Base-by-base conservation (phyloP, 2,329 filamentous ascomycete genomes). In the Claviceps fusiformis region DNA sequence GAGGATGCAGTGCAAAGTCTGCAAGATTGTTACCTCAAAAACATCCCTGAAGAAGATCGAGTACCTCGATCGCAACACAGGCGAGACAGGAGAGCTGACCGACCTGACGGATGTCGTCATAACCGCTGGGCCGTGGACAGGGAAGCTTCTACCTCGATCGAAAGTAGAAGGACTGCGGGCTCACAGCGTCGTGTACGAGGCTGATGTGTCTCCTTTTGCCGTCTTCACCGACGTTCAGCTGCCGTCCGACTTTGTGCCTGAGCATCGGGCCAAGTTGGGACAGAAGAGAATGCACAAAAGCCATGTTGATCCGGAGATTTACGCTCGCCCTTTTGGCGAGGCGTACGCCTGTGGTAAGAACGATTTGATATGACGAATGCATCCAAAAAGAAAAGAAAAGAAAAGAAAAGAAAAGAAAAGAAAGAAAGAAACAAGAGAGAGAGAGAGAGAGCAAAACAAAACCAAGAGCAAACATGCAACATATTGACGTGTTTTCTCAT, bases 201-300 rank as follows among this genome's bases (percentile, higher is more conserved):
- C 80, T 1, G 71, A 83, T 7, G 82, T 92, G 15, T 84, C 78
- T 54, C 82, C 86, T 0, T 87, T 88, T 65, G 86, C 86, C 11
- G 78, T 93, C 11, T 98, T 98, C 68, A 96, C 91, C 1, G 83
- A 89, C 60, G 92, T 98, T 59, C 75, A 79, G 44, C 76, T 95
- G 2, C 88, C 89, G 0, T 66, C 71, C 15, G 78, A 81, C 57
- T 89, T 84, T 66, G 69, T 79, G 3, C 76, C 76, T 3, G 73
- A 71, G 60, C 77, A 79, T 61, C 72, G 74, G 53, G 67, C 69
- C 56, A 67, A 63, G 60, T 66, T 69, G 64, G 76, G 73, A 57
- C 74, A 78, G 65, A 74, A 72, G 71, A 72, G 76, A 63, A 71
- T 70, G 62, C 80, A 79, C 69, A 75, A 76, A 56, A 78, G 82